Conservation (phyloP, 2,329 filamentous ascomycete genomes). For the Spiromastix sp. region DNA sequence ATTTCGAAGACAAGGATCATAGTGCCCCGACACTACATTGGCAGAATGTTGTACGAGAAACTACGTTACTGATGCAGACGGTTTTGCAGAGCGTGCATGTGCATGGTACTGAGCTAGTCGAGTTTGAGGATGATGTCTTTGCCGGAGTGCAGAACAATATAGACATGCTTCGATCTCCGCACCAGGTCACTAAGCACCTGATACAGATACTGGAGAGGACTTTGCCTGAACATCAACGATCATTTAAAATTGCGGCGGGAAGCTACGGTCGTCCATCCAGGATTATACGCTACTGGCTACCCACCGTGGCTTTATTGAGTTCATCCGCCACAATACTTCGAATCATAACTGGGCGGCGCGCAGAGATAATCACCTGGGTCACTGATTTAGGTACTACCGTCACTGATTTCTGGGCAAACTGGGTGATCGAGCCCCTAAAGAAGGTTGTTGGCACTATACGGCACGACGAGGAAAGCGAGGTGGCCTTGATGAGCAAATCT, state of each 20-base stretch:
- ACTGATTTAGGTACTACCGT: constrained; percentile 66
- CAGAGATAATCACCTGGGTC: constrained; percentile 72
- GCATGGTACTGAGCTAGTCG: constrained; percentile 44
- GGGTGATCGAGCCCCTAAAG: constrained; percentile 76
- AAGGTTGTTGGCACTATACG: constrained; percentile 86
- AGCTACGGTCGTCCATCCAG: constrained; percentile 65
- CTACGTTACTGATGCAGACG: constrained; percentile 75
- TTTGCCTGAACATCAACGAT: constrained; percentile 55
- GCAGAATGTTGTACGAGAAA: constrained; percentile 69
- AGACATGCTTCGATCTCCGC: constrained; percentile 42
- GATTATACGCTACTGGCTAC: constrained; percentile 81
- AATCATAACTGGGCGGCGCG: constrained; percentile 61
- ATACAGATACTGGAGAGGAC: constrained; percentile 54
- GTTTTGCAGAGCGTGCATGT: constrained; percentile 63
- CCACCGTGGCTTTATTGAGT: constrained; percentile 57
- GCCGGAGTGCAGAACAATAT: constrained; percentile 52
- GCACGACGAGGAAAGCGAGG: constrained; percentile 84
- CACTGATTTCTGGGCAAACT: constrained; percentile 90
- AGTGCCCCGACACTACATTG: no score
- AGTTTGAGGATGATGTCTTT: constrained; percentile 47
- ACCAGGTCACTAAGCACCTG: constrained; percentile 26
- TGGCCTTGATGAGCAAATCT: constrained; percentile 91
- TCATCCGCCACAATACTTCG: constrained; percentile 82
- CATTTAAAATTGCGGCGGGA: constrained; percentile 45
- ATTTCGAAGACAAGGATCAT: constrained; percentile 47